A percentile compares a stretch with the other conserved stretches of the same genome.
Evolutionary conservation across 2,329 filamentous ascomycete species (phyloP).

Genomic region (Sclerotinia subarctica): DNA sequence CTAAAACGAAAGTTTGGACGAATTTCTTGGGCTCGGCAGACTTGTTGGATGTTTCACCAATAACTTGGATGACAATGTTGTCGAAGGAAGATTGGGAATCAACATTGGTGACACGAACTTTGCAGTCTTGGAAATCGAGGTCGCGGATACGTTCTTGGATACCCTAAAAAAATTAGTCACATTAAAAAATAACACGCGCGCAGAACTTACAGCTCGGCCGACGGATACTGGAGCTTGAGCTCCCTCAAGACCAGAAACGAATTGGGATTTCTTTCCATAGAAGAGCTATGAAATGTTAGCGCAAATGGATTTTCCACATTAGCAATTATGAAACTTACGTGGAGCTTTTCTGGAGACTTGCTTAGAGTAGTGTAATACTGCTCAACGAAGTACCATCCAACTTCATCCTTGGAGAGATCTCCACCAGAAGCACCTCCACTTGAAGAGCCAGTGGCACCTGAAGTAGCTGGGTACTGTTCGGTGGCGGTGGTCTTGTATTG

Average conservation of each 20-base stretch:
- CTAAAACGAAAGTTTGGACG: slow-evolving; percentile 95
- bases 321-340: slow-evolving; percentile 49
- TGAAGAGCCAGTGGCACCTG: slow-evolving; percentile 33
- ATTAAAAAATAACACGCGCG: background rate
- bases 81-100: slow-evolving; percentile 90
- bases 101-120: slow-evolving; percentile 96
- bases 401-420: slow-evolving; percentile 77
- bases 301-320: background rate
- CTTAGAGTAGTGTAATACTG: slow-evolving; percentile 98
- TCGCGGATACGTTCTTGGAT: slow-evolving; percentile 94
- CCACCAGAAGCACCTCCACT: slow-evolving; percentile 41
- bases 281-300: slow-evolving; percentile 60
- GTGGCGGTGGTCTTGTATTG: slow-evolving; percentile 36
- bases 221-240: slow-evolving; percentile 83
- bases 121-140: slow-evolving; percentile 94
- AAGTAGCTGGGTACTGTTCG: slow-evolving; percentile 39
- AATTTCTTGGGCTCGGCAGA: slow-evolving; percentile 90
- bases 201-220: slow-evolving; percentile 71
- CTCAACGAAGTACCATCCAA: slow-evolving; percentile 99
- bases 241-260: slow-evolving; percentile 87
- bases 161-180: slow-evolving; percentile 50
- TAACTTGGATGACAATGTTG: slow-evolving; percentile 96
- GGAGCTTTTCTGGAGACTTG: slow-evolving; percentile 90
- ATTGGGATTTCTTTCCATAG: slow-evolving; percentile 94
- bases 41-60: slow-evolving; percentile 97